Conservation (phyloP, 768 basidiomycete species). For the Omphalotus guepiniiformis region DNA sequence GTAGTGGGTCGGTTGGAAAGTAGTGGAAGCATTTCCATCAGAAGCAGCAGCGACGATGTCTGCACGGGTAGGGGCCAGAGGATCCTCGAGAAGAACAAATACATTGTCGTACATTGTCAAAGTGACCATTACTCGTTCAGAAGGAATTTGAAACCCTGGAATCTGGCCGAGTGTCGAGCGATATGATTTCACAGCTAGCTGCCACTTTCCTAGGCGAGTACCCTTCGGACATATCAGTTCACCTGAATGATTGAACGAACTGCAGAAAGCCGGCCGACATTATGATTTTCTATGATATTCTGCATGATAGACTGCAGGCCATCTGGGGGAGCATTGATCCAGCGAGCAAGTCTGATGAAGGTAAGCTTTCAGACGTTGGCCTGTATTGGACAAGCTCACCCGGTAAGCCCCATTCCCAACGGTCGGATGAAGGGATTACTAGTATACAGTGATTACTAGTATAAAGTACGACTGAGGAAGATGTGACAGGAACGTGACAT, state of each 20-base stretch:
- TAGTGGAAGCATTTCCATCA: slow-evolving; percentile 36
- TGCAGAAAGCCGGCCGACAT: slow-evolving; percentile 31
- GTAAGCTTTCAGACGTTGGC: too few species aligned
- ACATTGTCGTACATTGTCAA: slow-evolving; percentile 79
- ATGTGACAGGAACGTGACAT: too few species aligned
- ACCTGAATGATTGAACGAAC: slow-evolving; percentile 14
- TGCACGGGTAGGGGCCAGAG: slow-evolving; percentile 60
- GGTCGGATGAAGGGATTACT: too few species aligned
- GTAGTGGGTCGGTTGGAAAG: slow-evolving; percentile 58
- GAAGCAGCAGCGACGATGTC: slow-evolving; percentile 50
- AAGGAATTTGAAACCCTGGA: slow-evolving; percentile 42
- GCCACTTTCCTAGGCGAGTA: slow-evolving; percentile 58
- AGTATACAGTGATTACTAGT: too few species aligned
- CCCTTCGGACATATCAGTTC: slow-evolving; percentile 39
- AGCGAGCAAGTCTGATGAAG: slow-evolving; percentile 60
- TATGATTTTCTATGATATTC: slow-evolving; percentile 69
- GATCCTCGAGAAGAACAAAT: slow-evolving; percentile 77
- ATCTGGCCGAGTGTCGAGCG: slow-evolving; percentile 65
- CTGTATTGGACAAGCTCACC: too few species aligned
- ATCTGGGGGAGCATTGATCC: slow-evolving; percentile 77
- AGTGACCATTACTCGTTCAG: slow-evolving; percentile 70
- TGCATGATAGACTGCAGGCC: slow-evolving; percentile 65
- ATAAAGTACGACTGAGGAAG: too few species aligned
- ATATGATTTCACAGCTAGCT: slow-evolving; percentile 66
- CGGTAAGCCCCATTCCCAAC: too few species aligned